A percentile compares a stretch with the other conserved stretches of the same genome.
Conservation (phyloP, 2,329 filamentous ascomycete species). For the Pestalotiopsis sp. region DNA sequence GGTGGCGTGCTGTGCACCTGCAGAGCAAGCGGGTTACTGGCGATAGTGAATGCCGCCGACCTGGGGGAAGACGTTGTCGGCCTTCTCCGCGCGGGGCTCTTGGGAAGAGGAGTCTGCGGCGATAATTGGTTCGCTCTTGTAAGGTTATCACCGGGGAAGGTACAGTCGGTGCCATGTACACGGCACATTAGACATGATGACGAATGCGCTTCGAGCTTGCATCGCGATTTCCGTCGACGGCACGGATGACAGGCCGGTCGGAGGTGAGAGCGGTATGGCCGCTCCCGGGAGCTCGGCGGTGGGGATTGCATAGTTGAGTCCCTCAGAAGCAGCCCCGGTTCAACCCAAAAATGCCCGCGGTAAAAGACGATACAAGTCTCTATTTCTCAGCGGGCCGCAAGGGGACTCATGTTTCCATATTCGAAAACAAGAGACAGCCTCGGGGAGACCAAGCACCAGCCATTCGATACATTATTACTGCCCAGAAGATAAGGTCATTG, state of each 20-base stretch:
- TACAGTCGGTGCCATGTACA: slow-evolving; percentile 59
- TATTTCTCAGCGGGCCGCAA: no score
- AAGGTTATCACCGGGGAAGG: slow-evolving; percentile 44
- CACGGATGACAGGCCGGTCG: slow-evolving; percentile 63
- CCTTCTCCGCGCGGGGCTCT: slow-evolving; percentile 22
- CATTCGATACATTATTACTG: not conserved
- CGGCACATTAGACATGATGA: slow-evolving; percentile 60
- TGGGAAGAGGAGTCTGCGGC: slow-evolving; percentile 17
- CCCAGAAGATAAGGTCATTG: not conserved
- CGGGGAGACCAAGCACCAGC: no score
- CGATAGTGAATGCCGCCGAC: not conserved
- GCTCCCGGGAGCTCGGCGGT: slow-evolving; percentile 18
- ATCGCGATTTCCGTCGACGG: slow-evolving; percentile 62
- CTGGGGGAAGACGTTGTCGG: slow-evolving; percentile 6
- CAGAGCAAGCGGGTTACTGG: not conserved
- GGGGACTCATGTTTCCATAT: no score
- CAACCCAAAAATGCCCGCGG: no score
- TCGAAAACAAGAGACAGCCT: no score
- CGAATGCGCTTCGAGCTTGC: slow-evolving; percentile 57
- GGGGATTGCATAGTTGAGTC: slow-evolving; percentile 14
- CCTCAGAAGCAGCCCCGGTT: not conserved
- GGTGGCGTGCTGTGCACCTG: not conserved
- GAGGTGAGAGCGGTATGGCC: slow-evolving; percentile 65
- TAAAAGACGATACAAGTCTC: no score
- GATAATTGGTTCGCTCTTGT: not conserved